phyloP scores from a whole-genome alignment of 1,284 basidiomycete species.

The Leccinum ponderosum region DNA sequence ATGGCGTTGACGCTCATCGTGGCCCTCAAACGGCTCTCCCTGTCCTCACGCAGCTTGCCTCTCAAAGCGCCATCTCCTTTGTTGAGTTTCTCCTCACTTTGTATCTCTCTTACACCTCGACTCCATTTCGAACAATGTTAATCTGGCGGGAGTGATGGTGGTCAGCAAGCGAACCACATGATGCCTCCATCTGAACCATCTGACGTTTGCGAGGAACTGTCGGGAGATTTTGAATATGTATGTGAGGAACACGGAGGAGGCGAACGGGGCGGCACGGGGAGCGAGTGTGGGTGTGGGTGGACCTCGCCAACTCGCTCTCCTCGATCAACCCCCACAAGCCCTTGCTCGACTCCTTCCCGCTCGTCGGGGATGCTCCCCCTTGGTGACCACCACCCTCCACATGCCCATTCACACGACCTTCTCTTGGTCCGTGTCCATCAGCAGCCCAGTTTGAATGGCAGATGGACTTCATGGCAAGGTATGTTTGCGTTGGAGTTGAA shows the following conservation, averaged over 20 bases:
- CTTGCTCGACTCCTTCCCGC: slow-evolving; percentile 50
- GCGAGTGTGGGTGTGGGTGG: slow-evolving; percentile 23
- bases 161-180: slow-evolving; percentile 77
- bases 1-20: slow-evolving; percentile 90
- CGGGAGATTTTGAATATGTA: slow-evolving; percentile 80
- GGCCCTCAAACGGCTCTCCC: slow-evolving; percentile 89
- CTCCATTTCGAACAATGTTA: slow-evolving; percentile 78
- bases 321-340: slow-evolving; percentile 77
- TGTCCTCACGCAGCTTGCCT: slow-evolving; percentile 83
- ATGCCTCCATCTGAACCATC: slow-evolving; percentile 83
- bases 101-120: slow-evolving; percentile 87
- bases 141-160: slow-evolving; percentile 91
- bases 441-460: slow-evolving; percentile 45
- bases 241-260: slow-evolving; percentile 88
- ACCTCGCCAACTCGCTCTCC: slow-evolving; percentile 74
- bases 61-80: slow-evolving; percentile 89
- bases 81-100: slow-evolving; percentile 91
- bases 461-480: slow-evolving; percentile 57
- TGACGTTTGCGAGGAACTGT: slow-evolving; percentile 82
- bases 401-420: background rate
- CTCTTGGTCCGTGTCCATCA: background rate
- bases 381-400: slow-evolving; percentile 3
- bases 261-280: slow-evolving; percentile 45
- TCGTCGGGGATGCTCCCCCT: slow-evolving; percentile 9
- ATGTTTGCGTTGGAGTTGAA: background rate